Evolutionary conservation across 805 yeast genomes (phyloP), one percentile per base, ranked within the genome.

Genomic region (Lipomyces starkeyi): DNA sequence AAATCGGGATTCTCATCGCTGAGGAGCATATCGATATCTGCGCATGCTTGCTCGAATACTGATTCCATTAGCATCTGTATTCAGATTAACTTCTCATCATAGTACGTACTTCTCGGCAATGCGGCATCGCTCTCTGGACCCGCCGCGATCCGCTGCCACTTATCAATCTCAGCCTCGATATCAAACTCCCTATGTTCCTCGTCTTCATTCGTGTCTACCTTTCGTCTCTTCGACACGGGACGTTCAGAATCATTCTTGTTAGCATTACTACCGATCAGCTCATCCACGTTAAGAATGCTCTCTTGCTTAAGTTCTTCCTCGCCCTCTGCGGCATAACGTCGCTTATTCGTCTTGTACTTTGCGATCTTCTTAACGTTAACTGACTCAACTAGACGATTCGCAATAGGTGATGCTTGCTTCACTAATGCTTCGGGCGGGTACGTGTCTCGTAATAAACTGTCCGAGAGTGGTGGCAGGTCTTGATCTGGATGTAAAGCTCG

Each of bases 401-500:
- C 65, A 3, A 66, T 25, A 6, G 29, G 32, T 6, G 66, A 43
- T 40, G 63, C 61, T 29, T 34, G 58, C n/a, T 54, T 64, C 52
- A 63, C 57, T 29, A 64, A n/a, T 20, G 13, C 20, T 32, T 57
- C 65, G 25, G 71, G 71, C 35, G 68, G 60, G 4, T 29, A 53
- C 8, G 58, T 17, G 17, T 61, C 60, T 3, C 47, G 37, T 54
- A 54, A 20, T 40, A 63, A 43, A 13, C 20, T 14, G 29, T 53
- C 70, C 8, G 65, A 27, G 20, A 49, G 56, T 22, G 34, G 57
- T 9, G 64, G 64, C 7, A 64, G 32, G 37, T 73, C 76, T 27
- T 75, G 71, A 43, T 77, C 78, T 4, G 77, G 68, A 32, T 77
- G 69, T 14, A 81, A 71, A 2, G 82, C 81, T 3, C 80, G 78